Base-by-base conservation (phyloP, 768 basidiomycete species). In the Coprinellus aureogranulatus region DNA sequence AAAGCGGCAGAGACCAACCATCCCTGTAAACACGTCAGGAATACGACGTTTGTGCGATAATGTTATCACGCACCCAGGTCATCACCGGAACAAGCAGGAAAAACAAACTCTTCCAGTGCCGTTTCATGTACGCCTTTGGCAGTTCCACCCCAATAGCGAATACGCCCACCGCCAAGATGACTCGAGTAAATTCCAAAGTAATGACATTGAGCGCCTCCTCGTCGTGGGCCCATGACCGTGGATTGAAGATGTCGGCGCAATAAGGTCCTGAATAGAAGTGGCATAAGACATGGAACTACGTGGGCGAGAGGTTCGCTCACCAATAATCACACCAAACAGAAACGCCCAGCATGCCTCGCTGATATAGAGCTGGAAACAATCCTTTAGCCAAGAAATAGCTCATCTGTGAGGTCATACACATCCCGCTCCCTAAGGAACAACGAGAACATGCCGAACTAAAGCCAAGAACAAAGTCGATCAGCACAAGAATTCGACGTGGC, bases 81-180 rank as follows among this genome's bases (percentile, higher is more conserved):
- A 92, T 92, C 27, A 90, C 83, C 8, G 90, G 90, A 23, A 82
- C 81, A 22, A 98, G 78, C 2, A 99, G 77, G 71, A 92, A 93
- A 52, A 89, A 80, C 3, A 99, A 67, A 62, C 92, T 93, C 66
- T 82, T 87, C 94, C 94, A 97, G 67, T 98, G 97, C n/a, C 85
- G 81, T 22, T 79, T 77, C 83, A 98, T 90, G 73, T 98, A 99
- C 3, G 91, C 91, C 75, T 94, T 94, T 23, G 97, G 97, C 68
- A 98, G 78, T 68, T 99, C 97, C 23, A 98, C 97, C 16, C 97
- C 97, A 54, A 99, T 92, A 8, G 96, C 96, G 69, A 99, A 99
- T 0, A 99, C 96, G 20, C 94, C 94, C 54, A 98, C 90, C 16
- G 96, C 97, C 30, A 99, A 84, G 45, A 98, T 90, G 56, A 98